Evolutionary conservation across 23 red algal species (phyloP), one percentile per base, ranked within the genome.

Genomic region (Agarophyton chilense): DNA sequence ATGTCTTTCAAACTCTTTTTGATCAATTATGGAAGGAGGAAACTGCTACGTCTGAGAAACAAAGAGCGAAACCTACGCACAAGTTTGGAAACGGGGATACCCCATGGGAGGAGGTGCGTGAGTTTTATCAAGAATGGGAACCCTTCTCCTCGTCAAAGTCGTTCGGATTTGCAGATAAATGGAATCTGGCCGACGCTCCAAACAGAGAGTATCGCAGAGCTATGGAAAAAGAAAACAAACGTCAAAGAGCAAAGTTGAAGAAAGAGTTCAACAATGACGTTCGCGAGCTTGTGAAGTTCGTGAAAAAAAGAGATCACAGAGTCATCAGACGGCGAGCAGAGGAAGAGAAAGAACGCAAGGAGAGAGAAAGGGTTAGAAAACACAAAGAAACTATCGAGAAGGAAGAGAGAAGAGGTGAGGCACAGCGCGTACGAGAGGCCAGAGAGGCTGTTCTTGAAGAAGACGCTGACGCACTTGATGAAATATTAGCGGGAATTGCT

Each of bases 171-270:
- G 92, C 87, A 25, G 97, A 99, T 55, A 91, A 87, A 40, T 99
- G 90, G 90, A 99, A 99, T 52, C 66, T 90, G 24, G 88, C 62
- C 13, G 93, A 96, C 2, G 97, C 93, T 0, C 96, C 96, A 10
- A 83, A 94, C 54, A 74, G 97, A 47, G 97, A 94, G 46, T 82
- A 81, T 50, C 84, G 97, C 6, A 77, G 97, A 49, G 90, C 88
- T 3, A 99, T 99, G 93, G 97, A 99, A 78, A 92, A 91, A 54
- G 97, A 99, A 43, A 99, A 99, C 63, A 74, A 72, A 24, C 65
- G 66, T 34, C 90, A 79, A 70, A 91, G 97, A 17, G 88, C 84
- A 10, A 68, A 84, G 39, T 54, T 82, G 18, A 84, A 79, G 50
- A 83, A 92, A 38, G 93, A 96, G 56, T 99, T 99, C 64, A 93